Evolutionary conservation across 176 grass and related monocot genomes (phyloP).

Genomic region (Leersia perrieri): DNA sequence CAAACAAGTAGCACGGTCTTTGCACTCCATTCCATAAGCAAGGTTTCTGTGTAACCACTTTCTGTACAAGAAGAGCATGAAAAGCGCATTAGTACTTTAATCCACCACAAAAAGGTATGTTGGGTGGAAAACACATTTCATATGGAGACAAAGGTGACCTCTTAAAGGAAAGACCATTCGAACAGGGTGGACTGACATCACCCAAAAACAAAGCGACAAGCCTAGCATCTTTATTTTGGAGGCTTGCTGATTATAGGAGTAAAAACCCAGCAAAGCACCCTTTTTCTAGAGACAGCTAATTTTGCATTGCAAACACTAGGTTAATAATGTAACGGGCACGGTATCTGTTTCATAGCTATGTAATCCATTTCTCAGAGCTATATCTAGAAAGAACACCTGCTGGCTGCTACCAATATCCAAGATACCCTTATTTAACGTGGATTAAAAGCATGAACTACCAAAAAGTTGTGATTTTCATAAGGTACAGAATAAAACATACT

Average conservation of each 20-base stretch:
- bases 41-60: conserved; percentile 45
- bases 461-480: background rate
- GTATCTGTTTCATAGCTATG: background rate
- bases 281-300: background rate
- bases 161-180: background rate
- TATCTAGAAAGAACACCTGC: background rate
- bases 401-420: background rate
- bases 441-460: background rate
- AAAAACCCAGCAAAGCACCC: background rate
- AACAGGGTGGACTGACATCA: background rate
- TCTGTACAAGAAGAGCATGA: conserved; percentile 44
- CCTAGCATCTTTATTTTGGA: background rate
- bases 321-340: background rate
- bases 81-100: background rate
- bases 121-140: background rate
- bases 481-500: background rate
- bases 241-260: background rate
- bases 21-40: conserved; percentile 69
- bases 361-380: background rate
- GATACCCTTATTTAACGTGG: background rate
- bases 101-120: background rate
- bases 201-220: background rate
- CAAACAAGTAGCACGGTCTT: conserved; percentile 72
- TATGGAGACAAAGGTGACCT: background rate
- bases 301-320: background rate